Evolutionary conservation across 2,329 filamentous ascomycete genomes (phyloP).

Genomic region (Monosporascus sp.): DNA sequence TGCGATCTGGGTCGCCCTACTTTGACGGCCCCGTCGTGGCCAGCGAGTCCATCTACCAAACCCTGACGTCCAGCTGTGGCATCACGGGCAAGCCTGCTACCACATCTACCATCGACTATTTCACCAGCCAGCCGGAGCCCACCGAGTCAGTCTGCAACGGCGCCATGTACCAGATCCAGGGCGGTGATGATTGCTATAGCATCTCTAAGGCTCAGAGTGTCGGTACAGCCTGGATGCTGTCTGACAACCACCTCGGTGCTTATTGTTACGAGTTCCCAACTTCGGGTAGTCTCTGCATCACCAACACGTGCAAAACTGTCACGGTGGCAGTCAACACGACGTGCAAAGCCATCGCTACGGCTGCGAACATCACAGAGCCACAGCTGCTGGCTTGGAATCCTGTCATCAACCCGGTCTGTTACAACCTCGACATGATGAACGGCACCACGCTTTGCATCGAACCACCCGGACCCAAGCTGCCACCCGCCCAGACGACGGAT

Average conservation of each 20-base stretch:
- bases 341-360: slow-evolving; percentile 13
- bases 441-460: slow-evolving; percentile 16
- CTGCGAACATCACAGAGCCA: slow-evolving; percentile 10
- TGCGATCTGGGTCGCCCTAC: slow-evolving; percentile 17
- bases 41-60: slow-evolving; percentile 13
- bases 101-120: background rate
- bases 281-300: slow-evolving; percentile 1
- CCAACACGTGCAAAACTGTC: slow-evolving; percentile 10
- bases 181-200: slow-evolving; percentile 4
- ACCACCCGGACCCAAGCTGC: slow-evolving; percentile 1
- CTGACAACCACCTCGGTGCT: slow-evolving; percentile 7
- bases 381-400: slow-evolving; percentile 21
- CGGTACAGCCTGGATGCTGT: slow-evolving; percentile 9
- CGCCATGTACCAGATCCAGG: slow-evolving; percentile 2
- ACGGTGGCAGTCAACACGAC: slow-evolving; percentile 15
- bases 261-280: slow-evolving; percentile 7
- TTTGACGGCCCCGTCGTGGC: slow-evolving; percentile 16
- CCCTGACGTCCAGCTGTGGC: slow-evolving; percentile 17
- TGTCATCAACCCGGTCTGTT: slow-evolving; percentile 13
- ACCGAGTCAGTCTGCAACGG: background rate
- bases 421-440: slow-evolving; percentile 13
- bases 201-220: slow-evolving; percentile 8
- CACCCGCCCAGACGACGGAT: background rate
- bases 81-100: slow-evolving; percentile 6
- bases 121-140: slow-evolving; percentile 5